Conservation (phyloP, 768 basidiomycete genomes). For the Paxillus rubicundulus region DNA sequence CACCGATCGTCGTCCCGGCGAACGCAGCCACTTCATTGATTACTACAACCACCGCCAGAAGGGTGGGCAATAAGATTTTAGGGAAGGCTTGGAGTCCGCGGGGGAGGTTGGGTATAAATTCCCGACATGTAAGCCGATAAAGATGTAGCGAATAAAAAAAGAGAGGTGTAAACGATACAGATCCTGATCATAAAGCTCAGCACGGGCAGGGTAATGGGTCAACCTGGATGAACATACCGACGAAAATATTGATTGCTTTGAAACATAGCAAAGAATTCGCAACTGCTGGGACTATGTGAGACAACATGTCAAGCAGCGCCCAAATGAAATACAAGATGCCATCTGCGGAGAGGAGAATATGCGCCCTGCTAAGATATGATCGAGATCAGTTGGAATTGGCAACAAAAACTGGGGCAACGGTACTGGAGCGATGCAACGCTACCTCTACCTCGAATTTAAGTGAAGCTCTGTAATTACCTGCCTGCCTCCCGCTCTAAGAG, state of each 20-base stretch:
- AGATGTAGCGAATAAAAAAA: constrained; percentile 63
- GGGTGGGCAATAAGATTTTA: constrained; percentile 44
- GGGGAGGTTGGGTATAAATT: constrained; percentile 56
- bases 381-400: neutral
- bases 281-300: constrained; percentile 52
- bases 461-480: constrained; percentile 38
- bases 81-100: constrained; percentile 43
- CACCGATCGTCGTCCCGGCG: constrained; percentile 55
- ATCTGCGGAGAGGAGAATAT: constrained; percentile 61
- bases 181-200: constrained; percentile 30
- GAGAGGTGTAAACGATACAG: constrained; percentile 62
- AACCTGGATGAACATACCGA: constrained; percentile 49
- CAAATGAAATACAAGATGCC: constrained; percentile 59
- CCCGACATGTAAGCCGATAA: constrained; percentile 50
- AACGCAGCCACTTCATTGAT: constrained; percentile 66
- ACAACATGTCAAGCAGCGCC: constrained; percentile 58
- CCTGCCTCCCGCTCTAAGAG: constrained; percentile 46
- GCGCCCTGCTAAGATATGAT: constrained; percentile 38
- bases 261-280: constrained; percentile 46
- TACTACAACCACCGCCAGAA: constrained; percentile 54
- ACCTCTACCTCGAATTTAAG: neutral
- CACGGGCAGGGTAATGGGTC: neutral
- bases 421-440: neutral
- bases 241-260: constrained; percentile 51
- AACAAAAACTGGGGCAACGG: neutral